Percentiles rank a stretch among this genome's conserved stretches.
Evolutionary conservation across 139 green algal species (phyloP).

Genomic region (Coelastrella sp.): DNA sequence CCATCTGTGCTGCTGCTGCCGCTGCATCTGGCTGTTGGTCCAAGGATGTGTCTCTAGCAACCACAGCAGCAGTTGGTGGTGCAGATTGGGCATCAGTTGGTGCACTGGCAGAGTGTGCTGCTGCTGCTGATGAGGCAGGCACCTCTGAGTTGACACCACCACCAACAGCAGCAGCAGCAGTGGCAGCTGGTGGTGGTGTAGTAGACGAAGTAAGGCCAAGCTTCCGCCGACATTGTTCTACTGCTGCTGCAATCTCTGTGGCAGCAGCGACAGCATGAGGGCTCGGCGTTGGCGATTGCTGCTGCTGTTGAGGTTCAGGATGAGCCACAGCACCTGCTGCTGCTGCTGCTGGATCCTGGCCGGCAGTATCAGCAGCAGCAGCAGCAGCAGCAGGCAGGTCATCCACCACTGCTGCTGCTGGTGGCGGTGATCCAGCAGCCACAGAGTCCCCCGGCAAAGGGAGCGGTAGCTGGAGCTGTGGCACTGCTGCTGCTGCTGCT

Average conservation of each 20-base stretch:
- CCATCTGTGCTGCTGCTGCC: background rate
- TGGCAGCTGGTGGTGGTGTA: background rate
- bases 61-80: background rate
- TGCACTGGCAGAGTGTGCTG: no score
- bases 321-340: background rate
- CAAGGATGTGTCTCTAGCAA: background rate
- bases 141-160: no score
- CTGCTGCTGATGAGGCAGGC: background rate
- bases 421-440: background rate
- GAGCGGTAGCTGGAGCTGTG: background rate
- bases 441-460: background rate
- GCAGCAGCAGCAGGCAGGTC: background rate
- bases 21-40: background rate
- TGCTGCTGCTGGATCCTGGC: background rate
- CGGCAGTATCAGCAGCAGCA: background rate
- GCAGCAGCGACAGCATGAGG: background rate
- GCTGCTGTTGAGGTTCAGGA: constrained; percentile 14
- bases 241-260: constrained; percentile 25
- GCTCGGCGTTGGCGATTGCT: background rate
- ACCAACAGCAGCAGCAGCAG: background rate
- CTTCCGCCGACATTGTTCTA: constrained; percentile 35
- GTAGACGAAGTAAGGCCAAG: background rate
- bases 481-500: background rate
- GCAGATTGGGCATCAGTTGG: background rate
- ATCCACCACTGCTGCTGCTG: background rate